Evolutionary conservation across 495 filamentous ascomycete species (phyloP).

Genomic region (Aspergillus steynii): DNA sequence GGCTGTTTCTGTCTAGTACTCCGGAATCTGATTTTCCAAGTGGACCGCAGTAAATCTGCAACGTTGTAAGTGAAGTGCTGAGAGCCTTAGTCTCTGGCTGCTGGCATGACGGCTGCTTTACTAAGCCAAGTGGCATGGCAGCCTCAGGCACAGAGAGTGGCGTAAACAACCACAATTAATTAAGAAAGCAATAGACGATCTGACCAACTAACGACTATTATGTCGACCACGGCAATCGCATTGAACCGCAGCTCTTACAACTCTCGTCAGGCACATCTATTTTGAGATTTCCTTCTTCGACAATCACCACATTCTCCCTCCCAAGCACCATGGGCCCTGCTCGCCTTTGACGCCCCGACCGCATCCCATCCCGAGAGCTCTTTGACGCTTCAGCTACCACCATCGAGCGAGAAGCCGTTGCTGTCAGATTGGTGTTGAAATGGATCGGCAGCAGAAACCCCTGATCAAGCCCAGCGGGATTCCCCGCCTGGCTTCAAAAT

Average conservation of each 20-base stretch:
- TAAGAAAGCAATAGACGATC: no score
- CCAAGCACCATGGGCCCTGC: slow-evolving; percentile 12
- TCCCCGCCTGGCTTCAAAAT: slow-evolving; percentile 42
- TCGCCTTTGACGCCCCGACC: slow-evolving; percentile 3
- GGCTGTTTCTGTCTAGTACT: no score
- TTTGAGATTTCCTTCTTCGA: not conserved
- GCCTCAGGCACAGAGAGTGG: slow-evolving; percentile 13
- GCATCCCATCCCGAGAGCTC: not conserved
- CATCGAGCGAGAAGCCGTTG: not conserved
- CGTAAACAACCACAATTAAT: slow-evolving; percentile 13
- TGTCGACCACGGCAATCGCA: slow-evolving; percentile 2
- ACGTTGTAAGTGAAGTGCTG: no score
- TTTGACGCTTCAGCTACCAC: not conserved
- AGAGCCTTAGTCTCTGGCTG: no score
- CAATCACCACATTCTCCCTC: not conserved
- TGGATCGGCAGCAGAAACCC: slow-evolving; percentile 38
- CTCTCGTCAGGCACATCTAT: not conserved
- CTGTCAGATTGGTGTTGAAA: slow-evolving; percentile 19
- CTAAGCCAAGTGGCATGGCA: slow-evolving; percentile 6
- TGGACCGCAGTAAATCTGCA: no score
- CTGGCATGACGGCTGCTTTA: not conserved
- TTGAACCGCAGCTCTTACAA: slow-evolving; percentile 3
- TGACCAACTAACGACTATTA: not conserved
- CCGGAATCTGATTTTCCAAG: no score
- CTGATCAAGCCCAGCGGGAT: slow-evolving; percentile 38